A percentile compares a stretch with the other conserved stretches of the same genome.
Conservation (phyloP, 352 stramenopile species). For the Plasmopara halstedii region DNA sequence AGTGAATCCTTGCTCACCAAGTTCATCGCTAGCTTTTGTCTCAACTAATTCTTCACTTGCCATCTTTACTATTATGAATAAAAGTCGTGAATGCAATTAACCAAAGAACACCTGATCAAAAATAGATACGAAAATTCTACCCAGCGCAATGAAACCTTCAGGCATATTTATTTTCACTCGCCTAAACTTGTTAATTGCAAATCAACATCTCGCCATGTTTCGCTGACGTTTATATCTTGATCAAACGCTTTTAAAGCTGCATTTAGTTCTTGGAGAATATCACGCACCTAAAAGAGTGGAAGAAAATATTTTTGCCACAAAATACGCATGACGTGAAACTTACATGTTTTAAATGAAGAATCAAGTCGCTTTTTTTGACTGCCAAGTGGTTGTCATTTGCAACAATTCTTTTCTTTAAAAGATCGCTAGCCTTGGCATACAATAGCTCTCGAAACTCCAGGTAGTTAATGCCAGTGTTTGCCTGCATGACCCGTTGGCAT, state of each 20-base stretch:
- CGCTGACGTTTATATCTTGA: constrained; percentile 3
- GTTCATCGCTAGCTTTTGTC: constrained; percentile 46
- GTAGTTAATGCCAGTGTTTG: constrained; percentile 76
- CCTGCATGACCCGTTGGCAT: constrained; percentile 68
- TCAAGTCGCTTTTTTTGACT: constrained; percentile 5
- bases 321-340: constrained; percentile 1
- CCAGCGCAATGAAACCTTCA: not conserved
- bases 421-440: constrained; percentile 33
- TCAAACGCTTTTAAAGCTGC: constrained; percentile 12
- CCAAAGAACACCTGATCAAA: constrained; percentile 1
- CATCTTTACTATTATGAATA: constrained; percentile 16
- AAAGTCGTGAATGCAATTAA: not conserved
- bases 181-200: constrained; percentile 12
- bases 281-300: constrained; percentile 12
- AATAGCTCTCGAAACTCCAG: constrained; percentile 55
- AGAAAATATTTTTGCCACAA: not conserved
- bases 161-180: not conserved
- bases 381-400: not conserved
- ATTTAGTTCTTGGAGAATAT: constrained; percentile 28
- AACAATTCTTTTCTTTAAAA: constrained; percentile 12
- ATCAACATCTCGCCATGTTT: constrained; percentile 20
- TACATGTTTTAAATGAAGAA: constrained; percentile 22
- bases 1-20: constrained; percentile 60
- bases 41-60: constrained; percentile 47
- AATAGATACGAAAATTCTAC: too few species aligned